These are phyloP conservation scores for Dactylellina leptospora DNA, from an alignment of 2,329 filamentous ascomycete species.

Conservation along the genomic window DNA sequence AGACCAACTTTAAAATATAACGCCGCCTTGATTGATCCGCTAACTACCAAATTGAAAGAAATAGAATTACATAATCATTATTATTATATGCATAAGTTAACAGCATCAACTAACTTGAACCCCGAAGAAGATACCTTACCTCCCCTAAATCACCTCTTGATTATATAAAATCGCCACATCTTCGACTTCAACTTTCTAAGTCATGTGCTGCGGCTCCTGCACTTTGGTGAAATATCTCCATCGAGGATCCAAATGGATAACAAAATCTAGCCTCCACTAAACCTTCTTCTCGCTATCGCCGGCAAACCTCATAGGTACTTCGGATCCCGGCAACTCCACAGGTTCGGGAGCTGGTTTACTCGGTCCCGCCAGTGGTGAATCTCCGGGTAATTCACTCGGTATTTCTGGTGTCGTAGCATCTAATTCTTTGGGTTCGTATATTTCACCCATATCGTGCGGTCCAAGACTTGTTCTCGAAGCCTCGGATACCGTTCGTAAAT, in stretches of 20 bases:
- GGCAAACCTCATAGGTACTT: slow-evolving; percentile 10
- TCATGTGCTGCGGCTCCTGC: neutral
- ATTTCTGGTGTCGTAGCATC: slow-evolving; percentile 42
- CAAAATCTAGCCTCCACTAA: neutral
- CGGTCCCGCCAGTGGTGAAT: slow-evolving; percentile 27
- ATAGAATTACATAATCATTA: slow-evolving; percentile 1
- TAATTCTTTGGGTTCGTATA: slow-evolving; percentile 48
- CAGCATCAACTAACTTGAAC: too few relatives aligned
- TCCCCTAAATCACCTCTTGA: too few relatives aligned
- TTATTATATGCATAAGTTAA: neutral
- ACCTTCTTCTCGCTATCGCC: slow-evolving; percentile 20
- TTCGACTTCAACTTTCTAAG: neutral
- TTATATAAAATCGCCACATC: too few relatives aligned
- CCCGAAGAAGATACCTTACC: too few relatives aligned
- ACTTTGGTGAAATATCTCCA: neutral
- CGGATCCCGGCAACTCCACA: slow-evolving; percentile 31
- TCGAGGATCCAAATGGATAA: neutral
- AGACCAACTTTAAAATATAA: neutral
- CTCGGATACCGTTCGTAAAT: slow-evolving; percentile 6
- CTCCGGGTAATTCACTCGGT: slow-evolving; percentile 41
- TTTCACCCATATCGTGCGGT: slow-evolving; percentile 46
- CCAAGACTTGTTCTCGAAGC: slow-evolving; percentile 26
- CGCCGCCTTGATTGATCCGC: neutral
- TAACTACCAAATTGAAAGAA: neutral
- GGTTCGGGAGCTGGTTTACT: slow-evolving; percentile 33